Conservation (phyloP, 2,329 filamentous ascomycete genomes). For the Botryotinia calthae region DNA sequence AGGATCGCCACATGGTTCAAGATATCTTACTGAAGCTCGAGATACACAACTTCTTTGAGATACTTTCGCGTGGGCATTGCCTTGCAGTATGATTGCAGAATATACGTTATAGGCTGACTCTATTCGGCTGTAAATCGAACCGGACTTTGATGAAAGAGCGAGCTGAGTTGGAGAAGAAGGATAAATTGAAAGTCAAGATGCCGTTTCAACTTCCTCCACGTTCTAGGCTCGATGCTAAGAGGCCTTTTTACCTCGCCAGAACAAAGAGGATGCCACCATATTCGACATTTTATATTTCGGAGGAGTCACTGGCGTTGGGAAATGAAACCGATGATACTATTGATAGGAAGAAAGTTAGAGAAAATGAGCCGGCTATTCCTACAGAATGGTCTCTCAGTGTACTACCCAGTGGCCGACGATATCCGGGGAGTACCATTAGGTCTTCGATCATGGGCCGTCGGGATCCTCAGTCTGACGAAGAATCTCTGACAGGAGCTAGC, state of each 20-base stretch:
- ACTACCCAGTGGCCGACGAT: not conserved
- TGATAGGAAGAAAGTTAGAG: not conserved
- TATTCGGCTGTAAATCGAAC: constrained; percentile 7
- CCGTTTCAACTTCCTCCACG: constrained; percentile 11
- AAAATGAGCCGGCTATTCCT: not conserved
- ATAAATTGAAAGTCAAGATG: constrained; percentile 10
- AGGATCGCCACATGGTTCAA: constrained; percentile 15
- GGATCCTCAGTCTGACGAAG: constrained; percentile 12
- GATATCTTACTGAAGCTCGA: not conserved
- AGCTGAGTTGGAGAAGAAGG: not conserved
- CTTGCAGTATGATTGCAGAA: not conserved
- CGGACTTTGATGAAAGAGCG: not conserved
- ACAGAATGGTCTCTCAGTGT: not conserved
- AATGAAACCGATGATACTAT: constrained; percentile 3
- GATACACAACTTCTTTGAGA: not conserved
- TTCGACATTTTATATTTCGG: constrained; percentile 18
- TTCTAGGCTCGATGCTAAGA: constrained; percentile 5
- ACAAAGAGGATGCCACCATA: constrained; percentile 9
- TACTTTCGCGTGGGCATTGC: not conserved
- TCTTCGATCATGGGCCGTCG: not conserved
- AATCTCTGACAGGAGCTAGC: not conserved
- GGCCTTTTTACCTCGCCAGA: constrained; percentile 6
- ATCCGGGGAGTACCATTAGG: not conserved
- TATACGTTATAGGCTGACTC: not conserved
- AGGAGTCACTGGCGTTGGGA: not conserved